These are phyloP conservation scores for Kuraishia molischiana DNA, from an alignment of 805 yeast species.

Conservation along the genomic window DNA sequence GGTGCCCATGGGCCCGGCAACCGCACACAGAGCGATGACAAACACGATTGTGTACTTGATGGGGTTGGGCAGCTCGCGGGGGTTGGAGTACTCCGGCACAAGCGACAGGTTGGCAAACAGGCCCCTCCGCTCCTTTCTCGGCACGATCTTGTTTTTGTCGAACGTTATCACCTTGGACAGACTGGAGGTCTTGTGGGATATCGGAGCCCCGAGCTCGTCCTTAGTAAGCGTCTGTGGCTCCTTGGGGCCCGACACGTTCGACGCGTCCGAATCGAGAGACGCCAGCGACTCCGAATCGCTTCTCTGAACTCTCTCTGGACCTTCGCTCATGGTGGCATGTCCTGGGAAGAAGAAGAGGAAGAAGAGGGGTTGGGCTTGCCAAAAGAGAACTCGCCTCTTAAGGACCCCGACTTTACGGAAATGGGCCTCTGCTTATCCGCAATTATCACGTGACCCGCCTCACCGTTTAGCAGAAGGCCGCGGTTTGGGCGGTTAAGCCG, in stretches of 20 bases:
- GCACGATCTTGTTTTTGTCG: conserved; percentile 20
- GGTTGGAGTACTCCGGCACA: conserved; percentile 65
- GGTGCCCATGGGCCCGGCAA: conserved; percentile 86
- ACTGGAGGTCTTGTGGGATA: neutral
- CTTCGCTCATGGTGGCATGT: neutral
- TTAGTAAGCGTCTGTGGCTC: neutral
- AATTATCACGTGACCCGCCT: no score
- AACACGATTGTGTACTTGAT: conserved; percentile 48
- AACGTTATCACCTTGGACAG: conserved; percentile 8
- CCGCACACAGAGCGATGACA: conserved; percentile 62
- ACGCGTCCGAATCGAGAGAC: neutral
- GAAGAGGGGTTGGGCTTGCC: no score
- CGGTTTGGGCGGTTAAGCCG: no score
- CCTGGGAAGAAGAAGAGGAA: no score
- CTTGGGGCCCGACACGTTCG: neutral
- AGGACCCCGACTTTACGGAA: no score
- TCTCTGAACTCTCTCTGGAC: neutral
- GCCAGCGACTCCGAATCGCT: neutral
- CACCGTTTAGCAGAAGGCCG: no score
- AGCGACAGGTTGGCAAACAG: conserved; percentile 38
- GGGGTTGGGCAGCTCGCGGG: conserved; percentile 46
- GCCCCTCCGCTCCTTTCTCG: conserved; percentile 44
- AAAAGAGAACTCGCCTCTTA: no score
- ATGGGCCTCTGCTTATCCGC: no score
- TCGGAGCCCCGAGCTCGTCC: neutral